Percentiles rank a stretch among this genome's conserved stretches.
phyloP scores from a whole-genome alignment of 2,329 filamentous ascomycete genomes.

The Corinectria fuckeliana region DNA sequence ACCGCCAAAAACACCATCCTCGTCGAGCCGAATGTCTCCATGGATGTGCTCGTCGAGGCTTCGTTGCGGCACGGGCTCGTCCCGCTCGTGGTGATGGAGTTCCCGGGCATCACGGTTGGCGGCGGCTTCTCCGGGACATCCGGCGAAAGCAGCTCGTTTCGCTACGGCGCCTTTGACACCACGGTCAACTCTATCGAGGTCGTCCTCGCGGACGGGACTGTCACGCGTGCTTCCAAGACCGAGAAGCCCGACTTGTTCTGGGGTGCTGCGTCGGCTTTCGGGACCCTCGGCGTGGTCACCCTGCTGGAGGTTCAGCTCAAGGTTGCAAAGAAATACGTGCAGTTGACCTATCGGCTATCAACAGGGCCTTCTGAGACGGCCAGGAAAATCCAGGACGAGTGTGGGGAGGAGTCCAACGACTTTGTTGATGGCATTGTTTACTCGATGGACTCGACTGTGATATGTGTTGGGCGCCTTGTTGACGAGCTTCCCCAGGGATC shows the following conservation, averaged over 20 bases:
- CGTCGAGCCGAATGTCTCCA: conserved; percentile 74
- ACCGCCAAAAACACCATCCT: conserved; percentile 58
- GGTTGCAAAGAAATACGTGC: conserved; percentile 61
- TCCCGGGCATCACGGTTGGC: conserved; percentile 74
- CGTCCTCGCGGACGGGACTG: conserved; percentile 65
- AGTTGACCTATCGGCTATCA: conserved; percentile 61
- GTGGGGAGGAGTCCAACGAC: conserved; percentile 53
- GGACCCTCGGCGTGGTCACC: conserved; percentile 71
- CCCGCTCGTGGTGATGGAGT: conserved; percentile 73
- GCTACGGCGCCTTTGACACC: conserved; percentile 69
- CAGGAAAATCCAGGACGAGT: conserved; percentile 53
- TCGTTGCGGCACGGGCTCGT: conserved; percentile 63
- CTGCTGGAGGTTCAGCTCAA: conserved; percentile 66
- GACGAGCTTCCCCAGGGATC: conserved; percentile 49
- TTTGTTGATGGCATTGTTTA: conserved; percentile 76
- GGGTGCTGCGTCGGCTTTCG: conserved; percentile 69
- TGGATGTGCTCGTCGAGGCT: conserved; percentile 67
- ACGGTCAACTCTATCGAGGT: conserved; percentile 69
- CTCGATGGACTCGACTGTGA: conserved; percentile 58
- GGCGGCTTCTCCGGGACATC: conserved; percentile 71
- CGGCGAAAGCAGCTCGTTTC: conserved; percentile 73
- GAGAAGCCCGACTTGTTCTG: conserved; percentile 66
- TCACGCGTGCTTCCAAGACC: conserved; percentile 60
- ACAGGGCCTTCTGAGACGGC: conserved; percentile 48
- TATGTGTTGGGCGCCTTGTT: conserved; percentile 66